Evolutionary conservation across 148 eudicot genomes (phyloP), one percentile per base, ranked within the genome.

Genomic region (Chenopodium berlandieri): DNA sequence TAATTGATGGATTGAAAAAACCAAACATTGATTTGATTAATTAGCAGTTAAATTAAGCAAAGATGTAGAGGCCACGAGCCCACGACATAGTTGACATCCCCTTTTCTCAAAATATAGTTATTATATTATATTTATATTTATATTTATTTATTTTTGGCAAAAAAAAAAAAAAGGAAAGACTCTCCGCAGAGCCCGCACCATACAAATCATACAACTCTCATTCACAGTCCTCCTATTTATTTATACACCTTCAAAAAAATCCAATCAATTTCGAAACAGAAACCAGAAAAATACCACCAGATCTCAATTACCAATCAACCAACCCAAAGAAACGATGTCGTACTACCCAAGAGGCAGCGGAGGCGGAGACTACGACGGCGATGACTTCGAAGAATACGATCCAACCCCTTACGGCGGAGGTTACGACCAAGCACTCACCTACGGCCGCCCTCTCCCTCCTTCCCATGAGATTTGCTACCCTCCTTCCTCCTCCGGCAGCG

Each of bases 351-450:
- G 88, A 83, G 97, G 93, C 81, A 91, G 87, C 46, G 71, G 88
- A 31, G 71, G 73, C 73, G 91, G 58, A 78, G 90, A 89, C 78
- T 91, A 86, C 77, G 92, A 86, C 10, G 92, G 63, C 47, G 90
- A 91, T 82, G 97, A 93, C 80, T 95, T 93, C 86, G 92, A 91
- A 74, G 98, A 95, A 86, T 91, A 77, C 87, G 97, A 95, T 44
- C 75, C 97, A 4, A 92, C 98, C 80, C 98, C 98, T 0, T 93
- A 95, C 86, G 89, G 87, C 68, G 98, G 98, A 23, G 98, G 98
- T 0, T 93, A 95, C 92, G 97, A 93, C 86, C 92, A 92, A 17
- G 4, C 77, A 17, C 78, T 91, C 54, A 88, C 92, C 72, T 95
- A 90, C 88, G 97, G 98, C 84, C 97, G 94, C 47, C 89, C 98